phyloP scores from a whole-genome alignment of 2,329 filamentous ascomycete genomes.

The Clarireedia homoeocarpa region DNA sequence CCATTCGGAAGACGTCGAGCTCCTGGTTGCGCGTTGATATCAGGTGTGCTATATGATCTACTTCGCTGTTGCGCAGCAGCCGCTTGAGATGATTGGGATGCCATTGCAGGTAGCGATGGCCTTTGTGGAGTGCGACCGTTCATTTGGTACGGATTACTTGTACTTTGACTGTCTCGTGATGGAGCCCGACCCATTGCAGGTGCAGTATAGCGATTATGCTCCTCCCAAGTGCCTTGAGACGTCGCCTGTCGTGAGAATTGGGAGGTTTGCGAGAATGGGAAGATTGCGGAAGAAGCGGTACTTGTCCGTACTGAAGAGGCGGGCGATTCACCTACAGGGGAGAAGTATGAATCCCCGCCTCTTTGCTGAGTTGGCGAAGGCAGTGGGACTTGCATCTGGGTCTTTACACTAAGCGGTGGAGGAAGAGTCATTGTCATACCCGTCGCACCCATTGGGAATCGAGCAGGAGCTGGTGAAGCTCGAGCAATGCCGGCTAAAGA shows the following conservation, averaged over 20 bases:
- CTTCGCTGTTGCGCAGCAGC: conserved; percentile 54
- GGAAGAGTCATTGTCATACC: conserved; percentile 29
- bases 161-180: conserved; percentile 67
- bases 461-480: conserved; percentile 49
- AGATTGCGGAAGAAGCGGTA: conserved; percentile 19
- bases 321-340: conserved; percentile 73
- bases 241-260: conserved; percentile 70
- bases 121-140: conserved; percentile 61
- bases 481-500: conserved; percentile 49
- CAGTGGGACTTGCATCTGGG: conserved; percentile 33
- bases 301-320: conserved; percentile 57
- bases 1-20: conserved; percentile 42
- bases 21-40: conserved; percentile 66
- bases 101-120: conserved; percentile 72
- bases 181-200: conserved; percentile 75
- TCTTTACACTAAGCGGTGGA: conserved; percentile 63
- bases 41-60: conserved; percentile 89
- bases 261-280: conserved; percentile 60
- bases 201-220: conserved; percentile 76
- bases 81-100: conserved; percentile 40
- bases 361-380: conserved; percentile 30
- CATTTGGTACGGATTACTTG: conserved; percentile 46
- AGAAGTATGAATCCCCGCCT: conserved; percentile 76
- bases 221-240: conserved; percentile 61
- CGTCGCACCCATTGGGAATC: conserved; percentile 54